phyloP scores from a whole-genome alignment of 768 basidiomycete genomes.

The Pleurotus ostreatus region DNA sequence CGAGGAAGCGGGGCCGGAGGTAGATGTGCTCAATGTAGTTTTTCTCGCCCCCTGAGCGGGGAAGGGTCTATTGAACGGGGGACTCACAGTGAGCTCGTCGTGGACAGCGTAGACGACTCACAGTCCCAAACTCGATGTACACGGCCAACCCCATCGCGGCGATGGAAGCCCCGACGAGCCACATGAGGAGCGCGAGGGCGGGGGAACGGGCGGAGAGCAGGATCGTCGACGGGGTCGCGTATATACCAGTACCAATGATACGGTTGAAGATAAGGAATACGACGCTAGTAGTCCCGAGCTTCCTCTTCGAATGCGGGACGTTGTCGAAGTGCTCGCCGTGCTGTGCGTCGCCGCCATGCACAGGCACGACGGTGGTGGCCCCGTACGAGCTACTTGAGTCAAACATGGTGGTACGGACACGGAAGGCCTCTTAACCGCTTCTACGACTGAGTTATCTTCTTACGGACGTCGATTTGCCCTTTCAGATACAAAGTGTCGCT shows the following conservation, averaged over 20 bases:
- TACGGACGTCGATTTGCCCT: too few relatives aligned
- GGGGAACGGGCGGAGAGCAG: constrained; percentile 66
- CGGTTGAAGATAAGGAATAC: constrained; percentile 71
- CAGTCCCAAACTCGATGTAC: constrained; percentile 74
- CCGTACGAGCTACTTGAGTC: too few relatives aligned
- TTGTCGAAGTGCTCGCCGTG: constrained; percentile 40
- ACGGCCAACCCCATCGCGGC: constrained; percentile 67
- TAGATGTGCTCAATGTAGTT: constrained; percentile 74
- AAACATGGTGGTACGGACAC: too few relatives aligned
- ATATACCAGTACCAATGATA: constrained; percentile 73
- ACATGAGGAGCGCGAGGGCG: constrained; percentile 64
- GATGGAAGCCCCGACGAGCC: constrained; percentile 63
- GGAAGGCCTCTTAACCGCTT: too few relatives aligned
- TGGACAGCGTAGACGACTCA: constrained; percentile 22
- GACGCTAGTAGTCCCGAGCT: constrained; percentile 50
- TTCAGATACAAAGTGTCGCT: too few relatives aligned
- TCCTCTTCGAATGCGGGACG: constrained; percentile 43
- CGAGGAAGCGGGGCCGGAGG: constrained; percentile 55
- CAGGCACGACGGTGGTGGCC: too few relatives aligned
- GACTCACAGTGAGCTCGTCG: neutral
- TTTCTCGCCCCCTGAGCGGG: constrained; percentile 72
- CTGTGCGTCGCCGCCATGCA: too few relatives aligned
- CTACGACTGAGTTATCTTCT: too few relatives aligned
- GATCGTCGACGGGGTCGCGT: constrained; percentile 67
- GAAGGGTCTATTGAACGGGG: constrained; percentile 48